A percentile compares a stretch with the other conserved stretches of the same genome.
These are phyloP conservation scores for Helianthus annuus DNA, from an alignment of 129 eudicot species.

Conservation along the genomic window DNA sequence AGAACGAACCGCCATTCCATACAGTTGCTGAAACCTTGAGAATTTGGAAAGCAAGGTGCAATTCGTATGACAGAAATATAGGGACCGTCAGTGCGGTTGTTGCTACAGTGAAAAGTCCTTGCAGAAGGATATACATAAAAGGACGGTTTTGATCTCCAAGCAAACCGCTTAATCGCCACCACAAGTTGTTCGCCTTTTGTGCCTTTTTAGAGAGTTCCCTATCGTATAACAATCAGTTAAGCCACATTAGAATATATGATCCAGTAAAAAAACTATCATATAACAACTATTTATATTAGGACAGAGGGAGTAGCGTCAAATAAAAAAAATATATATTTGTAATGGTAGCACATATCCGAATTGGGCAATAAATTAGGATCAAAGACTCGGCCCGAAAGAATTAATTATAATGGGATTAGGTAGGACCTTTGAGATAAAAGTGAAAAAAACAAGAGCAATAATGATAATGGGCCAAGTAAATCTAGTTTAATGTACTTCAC, in stretches of 20 bases:
- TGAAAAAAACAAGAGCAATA: neutral
- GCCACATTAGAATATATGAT: neutral
- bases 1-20: conserved; percentile 89
- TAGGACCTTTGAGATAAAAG: neutral
- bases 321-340: neutral
- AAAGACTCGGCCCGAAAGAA: neutral
- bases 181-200: conserved; percentile 87
- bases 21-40: conserved; percentile 77
- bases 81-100: conserved; percentile 95
- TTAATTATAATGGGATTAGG: neutral
- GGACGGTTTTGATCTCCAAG: conserved; percentile 92
- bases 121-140: conserved; percentile 80
- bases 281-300: neutral
- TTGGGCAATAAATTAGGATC: neutral
- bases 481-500: neutral
- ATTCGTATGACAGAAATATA: conserved; percentile 77
- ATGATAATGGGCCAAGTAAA: neutral
- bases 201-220: conserved; percentile 99
- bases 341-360: neutral
- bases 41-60: conserved; percentile 75
- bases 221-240: neutral
- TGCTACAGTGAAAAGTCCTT: conserved; percentile 81
- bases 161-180: conserved; percentile 98
- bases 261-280: neutral
- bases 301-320: neutral